Evolutionary conservation across 202 grass and related monocot genomes (phyloP), one percentile per base, ranked within the genome.

Genomic region (Carex sylvatica): DNA sequence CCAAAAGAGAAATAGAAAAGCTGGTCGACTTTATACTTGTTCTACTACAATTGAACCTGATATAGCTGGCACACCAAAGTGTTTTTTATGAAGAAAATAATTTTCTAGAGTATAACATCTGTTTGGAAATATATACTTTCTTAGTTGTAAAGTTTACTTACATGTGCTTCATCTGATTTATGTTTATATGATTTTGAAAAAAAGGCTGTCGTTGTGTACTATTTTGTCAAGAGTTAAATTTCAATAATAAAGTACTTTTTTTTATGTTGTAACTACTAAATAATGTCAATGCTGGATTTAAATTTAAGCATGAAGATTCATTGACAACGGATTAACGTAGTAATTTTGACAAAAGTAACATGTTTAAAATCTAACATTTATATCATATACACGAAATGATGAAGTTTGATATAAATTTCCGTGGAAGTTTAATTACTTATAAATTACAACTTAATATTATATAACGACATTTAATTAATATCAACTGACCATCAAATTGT

Each of bases 171-270:
- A 58, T 77, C 28, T 77, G 15, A 36, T 20, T 56, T 26, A 59
- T 19, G 53, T 38, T 53, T 30, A 38, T 36, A 77, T 59, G 74
- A 77, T 59, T 36, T 35, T 58, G 15, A 4, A 10, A 77, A 77
- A 62, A 77, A 77, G 30, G 52, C 52, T 59, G 49, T 77, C 23
- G 51, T 62, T 11, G 19, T 12, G 24, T 77, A 58, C 7, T 56
- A 19, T 58, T n/a, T 58, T 77, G 52, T 74, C 47, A 59, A 59
- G 26, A 77, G 74, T 75, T 74, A 18, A 54, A 46, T 24, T 73
- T 74, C 44, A 54, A 54, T 54, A 30, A 74, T 52, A 55, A 54
- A 53, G 71, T 54, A 20, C 3, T 5, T 15, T 9, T 9, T 10
- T 2, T 56, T 3, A 76, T 16, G 70, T 35, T 20, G 26, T 30